phyloP scores from a whole-genome alignment of 2,329 filamentous ascomycete species.

The Onygenales sp. region DNA sequence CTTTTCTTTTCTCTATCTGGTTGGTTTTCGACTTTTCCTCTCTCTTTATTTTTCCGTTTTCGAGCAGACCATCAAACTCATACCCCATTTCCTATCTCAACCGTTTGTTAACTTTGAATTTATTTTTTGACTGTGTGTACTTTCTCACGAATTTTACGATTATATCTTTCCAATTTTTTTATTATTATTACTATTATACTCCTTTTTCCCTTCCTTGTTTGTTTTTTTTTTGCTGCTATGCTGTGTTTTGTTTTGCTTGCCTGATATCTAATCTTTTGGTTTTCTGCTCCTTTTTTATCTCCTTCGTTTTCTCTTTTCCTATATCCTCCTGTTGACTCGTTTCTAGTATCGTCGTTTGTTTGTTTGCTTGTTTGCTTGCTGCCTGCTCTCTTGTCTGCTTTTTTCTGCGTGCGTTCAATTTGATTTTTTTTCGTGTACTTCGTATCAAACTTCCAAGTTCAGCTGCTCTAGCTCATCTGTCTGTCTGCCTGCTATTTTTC shows the following conservation, averaged over 20 bases:
- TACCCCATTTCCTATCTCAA: not conserved
- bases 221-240: not conserved
- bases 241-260: not conserved
- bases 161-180: not conserved
- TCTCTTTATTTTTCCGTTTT: conserved; percentile 8
- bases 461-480: conserved; percentile 7
- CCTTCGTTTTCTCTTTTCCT: conserved; percentile 8
- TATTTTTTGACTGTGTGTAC: not conserved
- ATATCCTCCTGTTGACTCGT: not conserved
- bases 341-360: not conserved
- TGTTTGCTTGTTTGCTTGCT: not conserved
- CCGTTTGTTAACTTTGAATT: not conserved
- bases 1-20: conserved; percentile 6
- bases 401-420: conserved; percentile 1
- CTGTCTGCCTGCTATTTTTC: too few species aligned
- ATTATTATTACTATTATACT: not conserved
- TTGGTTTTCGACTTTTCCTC: conserved; percentile 10
- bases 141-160: conserved; percentile 1
- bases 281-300: conserved; percentile 8
- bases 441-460: not conserved
- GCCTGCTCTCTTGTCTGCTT: too few species aligned
- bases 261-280: conserved; percentile 12
- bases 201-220: not conserved
- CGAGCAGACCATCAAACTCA: not conserved
- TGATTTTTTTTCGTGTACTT: conserved; percentile 5